A percentile compares a stretch with the other conserved stretches of the same genome.
Conservation (phyloP, 2,329 filamentous ascomycete genomes). For the Scedosporium apiospermum region DNA sequence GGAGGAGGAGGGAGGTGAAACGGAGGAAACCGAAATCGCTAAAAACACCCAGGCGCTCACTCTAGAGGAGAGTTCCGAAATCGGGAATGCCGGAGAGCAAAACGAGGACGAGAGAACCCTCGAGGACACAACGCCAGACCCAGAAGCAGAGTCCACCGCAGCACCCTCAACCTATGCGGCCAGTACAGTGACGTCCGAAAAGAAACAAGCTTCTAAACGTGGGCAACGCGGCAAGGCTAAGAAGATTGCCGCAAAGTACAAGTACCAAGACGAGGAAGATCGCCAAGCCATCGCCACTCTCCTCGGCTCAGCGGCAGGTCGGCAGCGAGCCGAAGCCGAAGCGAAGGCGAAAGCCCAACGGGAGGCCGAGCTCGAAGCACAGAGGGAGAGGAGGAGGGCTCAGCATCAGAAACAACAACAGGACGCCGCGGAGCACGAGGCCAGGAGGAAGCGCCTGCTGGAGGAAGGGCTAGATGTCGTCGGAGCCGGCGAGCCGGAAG, state of each 20-base stretch:
- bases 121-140: constrained; percentile 10
- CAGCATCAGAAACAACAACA: constrained; percentile 73
- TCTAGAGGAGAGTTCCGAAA: not conserved
- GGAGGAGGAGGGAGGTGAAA: constrained; percentile 8
- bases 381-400: constrained; percentile 64
- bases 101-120: constrained; percentile 5
- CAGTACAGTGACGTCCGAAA: constrained; percentile 23
- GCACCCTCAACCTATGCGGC: constrained; percentile 8
- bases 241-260: constrained; percentile 84
- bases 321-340: constrained; percentile 59
- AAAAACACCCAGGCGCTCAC: not conserved
- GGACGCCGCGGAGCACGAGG: constrained; percentile 68
- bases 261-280: constrained; percentile 89
- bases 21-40: not conserved
- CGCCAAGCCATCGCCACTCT: constrained; percentile 72
- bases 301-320: constrained; percentile 66
- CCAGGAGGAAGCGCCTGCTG: constrained; percentile 50
- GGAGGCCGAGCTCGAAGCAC: constrained; percentile 56
- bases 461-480: constrained; percentile 33
- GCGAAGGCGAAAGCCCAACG: constrained; percentile 55
- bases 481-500: constrained; percentile 51
- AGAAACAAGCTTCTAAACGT: constrained; percentile 45
- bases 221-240: constrained; percentile 78
- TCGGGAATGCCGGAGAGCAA: constrained; percentile 3
- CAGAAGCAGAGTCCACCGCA: constrained; percentile 11